Evolutionary conservation across 2,329 filamentous ascomycete species (phyloP).

Genomic region (Fusarium verrucosum): DNA sequence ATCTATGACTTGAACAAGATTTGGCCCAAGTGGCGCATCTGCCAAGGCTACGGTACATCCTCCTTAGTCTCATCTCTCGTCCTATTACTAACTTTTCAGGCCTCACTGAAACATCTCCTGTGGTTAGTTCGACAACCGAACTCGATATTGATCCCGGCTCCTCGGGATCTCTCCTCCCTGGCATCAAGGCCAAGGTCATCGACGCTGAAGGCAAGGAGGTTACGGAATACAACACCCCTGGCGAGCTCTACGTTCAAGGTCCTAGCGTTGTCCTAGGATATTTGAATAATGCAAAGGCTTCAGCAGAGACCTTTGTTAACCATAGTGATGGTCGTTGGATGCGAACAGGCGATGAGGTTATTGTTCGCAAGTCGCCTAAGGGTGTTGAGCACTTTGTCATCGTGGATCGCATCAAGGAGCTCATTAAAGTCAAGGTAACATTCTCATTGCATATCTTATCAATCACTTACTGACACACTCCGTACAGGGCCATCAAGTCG

Average conservation of each 20-base stretch:
- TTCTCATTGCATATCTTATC: fast-evolving
- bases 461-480: not conserved
- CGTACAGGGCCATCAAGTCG: slow-evolving; percentile 75
- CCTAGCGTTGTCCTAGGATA: slow-evolving; percentile 85
- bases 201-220: slow-evolving; percentile 74
- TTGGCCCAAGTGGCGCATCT: slow-evolving; percentile 71
- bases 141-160: slow-evolving; percentile 74
- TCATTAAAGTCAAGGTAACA: slow-evolving; percentile 80
- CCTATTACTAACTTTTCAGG: slow-evolving; percentile 52
- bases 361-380: slow-evolving; percentile 69
- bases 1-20: slow-evolving; percentile 67
- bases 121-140: slow-evolving; percentile 66
- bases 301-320: slow-evolving; percentile 76
- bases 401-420: slow-evolving; percentile 76
- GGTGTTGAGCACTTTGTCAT: slow-evolving; percentile 86
- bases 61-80: fast-evolving
- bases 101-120: slow-evolving; percentile 77
- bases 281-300: slow-evolving; percentile 85
- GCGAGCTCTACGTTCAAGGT: slow-evolving; percentile 81
- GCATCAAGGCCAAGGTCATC: slow-evolving; percentile 70
- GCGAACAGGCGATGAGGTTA: slow-evolving; percentile 84
- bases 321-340: slow-evolving; percentile 78
- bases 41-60: slow-evolving; percentile 74
- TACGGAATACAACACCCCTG: slow-evolving; percentile 74
- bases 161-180: slow-evolving; percentile 73